Percentiles rank a stretch among this genome's conserved stretches.
phyloP scores from a whole-genome alignment of 495 filamentous ascomycete species.

The Daldinia bambusicola region DNA sequence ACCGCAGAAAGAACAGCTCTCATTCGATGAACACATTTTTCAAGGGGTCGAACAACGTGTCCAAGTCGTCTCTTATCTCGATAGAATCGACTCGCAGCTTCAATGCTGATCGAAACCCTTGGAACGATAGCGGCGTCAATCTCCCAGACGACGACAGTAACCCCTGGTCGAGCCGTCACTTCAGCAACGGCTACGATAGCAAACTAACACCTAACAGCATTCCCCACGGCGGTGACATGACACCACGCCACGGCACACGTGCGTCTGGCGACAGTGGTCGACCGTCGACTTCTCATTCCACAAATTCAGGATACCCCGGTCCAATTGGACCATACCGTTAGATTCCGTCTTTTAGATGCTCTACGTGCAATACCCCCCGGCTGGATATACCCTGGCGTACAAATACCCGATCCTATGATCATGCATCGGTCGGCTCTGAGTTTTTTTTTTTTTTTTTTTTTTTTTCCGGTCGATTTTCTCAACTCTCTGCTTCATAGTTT shows the following conservation, averaged over 20 bases:
- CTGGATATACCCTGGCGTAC: slow-evolving; percentile 68
- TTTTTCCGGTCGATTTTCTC: slow-evolving; percentile 43
- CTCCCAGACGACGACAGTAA: slow-evolving; percentile 84
- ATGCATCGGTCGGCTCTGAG: slow-evolving; percentile 69
- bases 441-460: slow-evolving; percentile 49
- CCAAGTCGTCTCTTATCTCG: slow-evolving; percentile 90
- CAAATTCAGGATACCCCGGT: slow-evolving; percentile 90
- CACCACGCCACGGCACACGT: slow-evolving; percentile 81
- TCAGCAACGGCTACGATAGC: slow-evolving; percentile 69
- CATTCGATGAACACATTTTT: slow-evolving; percentile 84
- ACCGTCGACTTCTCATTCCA: slow-evolving; percentile 92
- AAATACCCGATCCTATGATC: slow-evolving; percentile 60
- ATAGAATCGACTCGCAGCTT: slow-evolving; percentile 90
- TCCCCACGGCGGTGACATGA: slow-evolving; percentile 77
- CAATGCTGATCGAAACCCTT: slow-evolving; percentile 90
- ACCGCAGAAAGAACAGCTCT: slow-evolving; percentile 90
- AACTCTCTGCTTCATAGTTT: slow-evolving; percentile 41
- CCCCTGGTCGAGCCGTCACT: slow-evolving; percentile 70
- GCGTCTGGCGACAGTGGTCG: slow-evolving; percentile 89
- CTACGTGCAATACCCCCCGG: slow-evolving; percentile 61
- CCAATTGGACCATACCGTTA: slow-evolving; percentile 88
- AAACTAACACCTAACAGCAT: slow-evolving; percentile 73
- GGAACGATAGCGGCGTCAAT: slow-evolving; percentile 96
- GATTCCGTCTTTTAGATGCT: slow-evolving; percentile 57
- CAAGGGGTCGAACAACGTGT: slow-evolving; percentile 93